Base-by-base conservation (phyloP, 2,329 filamentous ascomycete species). In the Beauveria pseudobassiana region DNA sequence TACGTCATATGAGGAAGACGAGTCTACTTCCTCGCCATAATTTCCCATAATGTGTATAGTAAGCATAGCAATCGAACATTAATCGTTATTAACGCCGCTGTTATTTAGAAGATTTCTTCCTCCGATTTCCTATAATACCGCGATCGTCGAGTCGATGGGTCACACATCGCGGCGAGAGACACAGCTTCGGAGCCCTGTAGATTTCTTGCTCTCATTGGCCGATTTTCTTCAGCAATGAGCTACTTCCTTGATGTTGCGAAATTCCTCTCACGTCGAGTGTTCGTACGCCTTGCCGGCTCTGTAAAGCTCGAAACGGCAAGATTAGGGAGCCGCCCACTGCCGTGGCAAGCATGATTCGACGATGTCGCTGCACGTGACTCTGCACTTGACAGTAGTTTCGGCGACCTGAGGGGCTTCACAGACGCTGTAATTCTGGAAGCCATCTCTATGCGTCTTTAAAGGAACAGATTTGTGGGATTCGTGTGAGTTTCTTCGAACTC, bases 1-100 rank as follows among this genome's bases (percentile, higher is more conserved):
- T 89, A 87, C 72, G 80, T 79, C 48, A 81, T n/a, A 74, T 67
- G 59, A 49, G 9, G 76, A 79, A 57, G 65, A 59, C 57, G 63
- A 62, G 52, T 59, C 68, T 48, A 16, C 43, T 30, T n/a, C 43
- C 5, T 20, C 51, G 22, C 12, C 59, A 22, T 61, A 24, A 61
- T 26, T 20, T 45, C 12, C 20, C 14, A 9, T 60, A 48, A 40
- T 48, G 28, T 60, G 58, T 54, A 60, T 38, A 46, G 48, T 60
- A 60, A 60, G 48, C 50, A 60, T 53, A 60, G 50, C 50, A 46
- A 46, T 48, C 28, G 42, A 48, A 40, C 28, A 28, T 24, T 16
- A 22, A 20, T 24, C 24, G 18, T 50, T 16, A 50, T 58, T 50
- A 58, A 50, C 55, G 28, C 16, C 42, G 16, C 50, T 20, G 46